Evolutionary conservation across 495 filamentous ascomycete genomes (phyloP), one percentile per base, ranked within the genome.

Genomic region (Trichoderma gamsii): DNA sequence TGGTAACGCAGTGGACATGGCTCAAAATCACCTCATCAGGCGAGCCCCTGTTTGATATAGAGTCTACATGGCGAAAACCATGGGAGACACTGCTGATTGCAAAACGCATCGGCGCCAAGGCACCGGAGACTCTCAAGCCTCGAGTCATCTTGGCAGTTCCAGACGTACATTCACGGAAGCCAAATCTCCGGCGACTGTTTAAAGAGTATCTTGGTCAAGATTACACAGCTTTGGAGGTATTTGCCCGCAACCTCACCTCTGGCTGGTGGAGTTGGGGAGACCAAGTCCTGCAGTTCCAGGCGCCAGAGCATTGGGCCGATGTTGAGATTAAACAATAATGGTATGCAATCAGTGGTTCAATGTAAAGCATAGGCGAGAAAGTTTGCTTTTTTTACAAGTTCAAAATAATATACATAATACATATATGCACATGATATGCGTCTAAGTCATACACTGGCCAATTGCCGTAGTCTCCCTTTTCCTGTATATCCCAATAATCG

Each of bases 261-360:
- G 92, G 90, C 2, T 98, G 95, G 94, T 91, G 88, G 85, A 85
- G 85, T 38, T 96, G 90, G 89, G 94, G 95, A 7, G 85, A 97
- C 75, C 91, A 99, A 75, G 91, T 85, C 2, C 76, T 97, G 27
- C 88, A 88, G 68, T 97, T 93, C 72, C 93, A 96, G 74, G 84
- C 82, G 67, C 77, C 82, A 23, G 83, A 88, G 32, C 84, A 86
- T 73, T 97, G 94, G 93, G 72, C 25, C 12, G n/a, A 11, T 25
- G 4, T 56, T 56, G n/a, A 56, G 8, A 23, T 21, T 56, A 29
- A 29, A 29, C 29, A 4, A 29, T 29, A 4, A 29, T 56, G 1
- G 1, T 23, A n/a, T 56, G 51, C 25, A 25, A n/a, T 4, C 21
- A 6, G 25, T 21, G 5, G 16, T 11, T 56, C 16, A 56, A 21